A percentile compares a stretch with the other conserved stretches of the same genome.
phyloP scores from a whole-genome alignment of 164 flowering plant species.

The Akebia trifoliata region DNA sequence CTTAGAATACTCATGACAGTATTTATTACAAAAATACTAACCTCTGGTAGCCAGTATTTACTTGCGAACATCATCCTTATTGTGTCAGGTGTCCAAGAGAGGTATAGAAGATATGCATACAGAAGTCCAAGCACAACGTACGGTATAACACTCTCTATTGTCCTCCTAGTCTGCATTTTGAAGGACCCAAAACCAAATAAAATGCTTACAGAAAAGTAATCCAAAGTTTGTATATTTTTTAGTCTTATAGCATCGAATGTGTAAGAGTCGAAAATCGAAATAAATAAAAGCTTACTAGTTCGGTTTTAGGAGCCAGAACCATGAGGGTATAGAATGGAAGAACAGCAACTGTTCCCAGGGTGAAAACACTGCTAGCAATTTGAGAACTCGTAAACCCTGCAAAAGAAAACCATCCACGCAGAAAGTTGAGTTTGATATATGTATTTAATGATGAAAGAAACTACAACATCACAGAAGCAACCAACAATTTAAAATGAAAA shows the following conservation, averaged over 20 bases:
- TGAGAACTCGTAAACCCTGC: slow-evolving; percentile 69
- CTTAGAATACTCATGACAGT: neutral
- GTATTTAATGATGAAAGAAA: neutral
- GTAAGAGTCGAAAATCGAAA: neutral
- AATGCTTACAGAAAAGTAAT: neutral
- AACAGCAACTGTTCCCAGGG: slow-evolving; percentile 84
- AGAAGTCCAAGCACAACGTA: slow-evolving; percentile 64
- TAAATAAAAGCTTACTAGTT: slow-evolving; percentile 37
- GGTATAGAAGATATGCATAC: slow-evolving; percentile 75
- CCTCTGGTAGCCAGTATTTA: slow-evolving; percentile 92
- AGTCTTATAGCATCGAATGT: neutral
- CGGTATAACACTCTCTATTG: slow-evolving; percentile 68
- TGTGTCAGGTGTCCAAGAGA: slow-evolving; percentile 95
- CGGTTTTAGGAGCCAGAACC: slow-evolving; percentile 85
- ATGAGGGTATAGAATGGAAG: slow-evolving; percentile 93
- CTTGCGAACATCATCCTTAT: slow-evolving; percentile 68
- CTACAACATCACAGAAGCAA: neutral
- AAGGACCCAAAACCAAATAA: neutral
- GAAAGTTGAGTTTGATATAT: neutral
- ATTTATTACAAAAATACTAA: slow-evolving; percentile 13
- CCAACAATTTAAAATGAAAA: too few species aligned
- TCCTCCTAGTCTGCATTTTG: slow-evolving; percentile 67
- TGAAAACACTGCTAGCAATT: slow-evolving; percentile 69
- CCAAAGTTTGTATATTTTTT: neutral
- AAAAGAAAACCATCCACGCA: slow-evolving; percentile 7